Conservation (phyloP, 192 early-diverging fungal genomes). For the Gryganskiella cystojenkinii region DNA sequence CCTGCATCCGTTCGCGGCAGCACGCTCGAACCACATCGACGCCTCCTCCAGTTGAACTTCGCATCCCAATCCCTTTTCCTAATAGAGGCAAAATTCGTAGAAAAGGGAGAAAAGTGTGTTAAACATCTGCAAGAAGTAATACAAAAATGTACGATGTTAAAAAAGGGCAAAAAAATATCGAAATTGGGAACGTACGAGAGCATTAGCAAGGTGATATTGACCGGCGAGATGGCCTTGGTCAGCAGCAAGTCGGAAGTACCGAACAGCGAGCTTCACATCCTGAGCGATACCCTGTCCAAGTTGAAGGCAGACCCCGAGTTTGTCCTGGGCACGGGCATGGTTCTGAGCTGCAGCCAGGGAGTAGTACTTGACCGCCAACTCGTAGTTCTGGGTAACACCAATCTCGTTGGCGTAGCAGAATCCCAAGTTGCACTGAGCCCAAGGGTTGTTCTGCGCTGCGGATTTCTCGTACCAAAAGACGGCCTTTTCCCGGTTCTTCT, state of each 20-base stretch:
- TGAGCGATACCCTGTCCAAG: conserved; percentile 61
- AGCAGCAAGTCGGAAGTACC: conserved; percentile 63
- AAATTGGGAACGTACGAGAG: conserved; percentile 49
- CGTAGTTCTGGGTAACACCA: conserved; percentile 66
- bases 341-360: conserved; percentile 65
- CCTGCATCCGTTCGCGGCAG: conserved; percentile 60
- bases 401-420: conserved; percentile 78
- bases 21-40: conserved; percentile 55
- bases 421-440: conserved; percentile 82
- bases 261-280: conserved; percentile 58
- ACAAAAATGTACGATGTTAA: background rate
- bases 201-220: conserved; percentile 60
- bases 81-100: background rate
- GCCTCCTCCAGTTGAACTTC: conserved; percentile 53
- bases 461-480: conserved; percentile 67
- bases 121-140: background rate
- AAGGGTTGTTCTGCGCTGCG: conserved; percentile 74
- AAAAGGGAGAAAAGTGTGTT: background rate
- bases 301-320: conserved; percentile 74
- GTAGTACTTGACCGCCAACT: conserved; percentile 79
- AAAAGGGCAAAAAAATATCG: background rate
- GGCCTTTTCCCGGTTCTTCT: conserved; percentile 61
- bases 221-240: conserved; percentile 64
- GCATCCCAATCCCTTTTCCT: conserved; percentile 56
- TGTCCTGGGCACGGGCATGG: conserved; percentile 76